These are phyloP conservation scores for Kwoniella botswanensis DNA, from an alignment of 768 basidiomycete species.

Conservation along the genomic window DNA sequence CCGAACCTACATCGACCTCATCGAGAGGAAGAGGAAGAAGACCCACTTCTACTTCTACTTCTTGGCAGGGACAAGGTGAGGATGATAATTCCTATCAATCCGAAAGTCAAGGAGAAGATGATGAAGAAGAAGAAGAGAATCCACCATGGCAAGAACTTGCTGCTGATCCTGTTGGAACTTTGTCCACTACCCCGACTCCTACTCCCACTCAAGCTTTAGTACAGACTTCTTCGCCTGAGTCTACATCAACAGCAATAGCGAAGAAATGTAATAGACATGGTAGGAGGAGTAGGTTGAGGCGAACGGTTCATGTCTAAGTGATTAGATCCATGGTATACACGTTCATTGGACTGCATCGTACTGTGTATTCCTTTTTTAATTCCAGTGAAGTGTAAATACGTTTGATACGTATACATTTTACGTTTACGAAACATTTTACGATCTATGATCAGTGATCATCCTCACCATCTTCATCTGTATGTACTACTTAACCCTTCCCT, in stretches of 20 bases:
- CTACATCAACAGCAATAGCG: no score
- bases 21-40: not conserved
- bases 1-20: not conserved
- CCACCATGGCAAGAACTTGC: conserved; percentile 9
- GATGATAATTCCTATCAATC: not conserved
- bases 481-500: not conserved
- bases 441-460: not conserved
- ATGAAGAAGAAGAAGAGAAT: not conserved
- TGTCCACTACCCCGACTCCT: no score
- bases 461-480: not conserved
- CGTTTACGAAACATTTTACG: not conserved
- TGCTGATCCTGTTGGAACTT: not conserved
- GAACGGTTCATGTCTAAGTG: not conserved
- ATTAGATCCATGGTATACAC: not conserved
- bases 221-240: no score
- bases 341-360: not conserved
- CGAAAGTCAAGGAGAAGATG: not conserved
- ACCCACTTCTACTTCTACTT: not conserved
- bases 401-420: not conserved
- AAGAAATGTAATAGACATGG: conserved; percentile 7
- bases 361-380: not conserved
- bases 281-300: conserved; percentile 9
- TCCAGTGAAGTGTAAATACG: not conserved
- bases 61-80: not conserved
- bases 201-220: no score